phyloP scores from a whole-genome alignment of 345 rosid species.

The Reutealis trisperma region DNA sequence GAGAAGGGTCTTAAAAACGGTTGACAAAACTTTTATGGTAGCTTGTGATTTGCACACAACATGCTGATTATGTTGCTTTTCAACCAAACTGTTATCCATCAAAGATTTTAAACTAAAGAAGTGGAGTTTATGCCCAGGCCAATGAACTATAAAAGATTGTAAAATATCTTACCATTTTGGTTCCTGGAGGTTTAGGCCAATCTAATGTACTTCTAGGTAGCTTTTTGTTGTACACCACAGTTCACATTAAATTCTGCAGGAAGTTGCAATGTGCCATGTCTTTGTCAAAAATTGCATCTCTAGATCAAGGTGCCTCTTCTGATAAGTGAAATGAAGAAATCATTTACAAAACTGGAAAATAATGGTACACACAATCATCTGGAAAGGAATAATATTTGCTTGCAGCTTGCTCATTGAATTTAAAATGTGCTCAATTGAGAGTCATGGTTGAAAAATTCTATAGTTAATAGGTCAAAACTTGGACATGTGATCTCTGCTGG shows the following conservation, averaged over 20 bases:
- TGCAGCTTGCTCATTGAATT: background rate
- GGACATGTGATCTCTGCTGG: background rate
- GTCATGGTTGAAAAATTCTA: background rate
- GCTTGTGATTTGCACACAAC: no score
- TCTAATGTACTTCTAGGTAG: background rate
- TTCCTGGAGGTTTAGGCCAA: background rate
- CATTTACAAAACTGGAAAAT: no score
- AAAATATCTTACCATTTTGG: no score
- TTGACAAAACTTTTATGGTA: background rate
- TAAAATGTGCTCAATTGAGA: background rate
- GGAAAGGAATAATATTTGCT: background rate
- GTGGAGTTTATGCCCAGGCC: background rate
- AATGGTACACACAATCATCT: background rate
- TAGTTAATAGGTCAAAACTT: background rate
- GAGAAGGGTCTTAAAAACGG: background rate
- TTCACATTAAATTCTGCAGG: background rate
- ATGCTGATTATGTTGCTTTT: no score
- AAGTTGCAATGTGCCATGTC: background rate
- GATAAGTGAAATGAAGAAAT: background rate
- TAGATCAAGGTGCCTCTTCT: background rate
- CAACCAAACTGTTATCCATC: background rate
- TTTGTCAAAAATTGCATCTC: background rate
- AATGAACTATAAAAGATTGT: background rate
- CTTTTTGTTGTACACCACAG: background rate
- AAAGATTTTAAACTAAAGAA: background rate